Conservation (phyloP, 345 rosid species). For the Salix brachista region DNA sequence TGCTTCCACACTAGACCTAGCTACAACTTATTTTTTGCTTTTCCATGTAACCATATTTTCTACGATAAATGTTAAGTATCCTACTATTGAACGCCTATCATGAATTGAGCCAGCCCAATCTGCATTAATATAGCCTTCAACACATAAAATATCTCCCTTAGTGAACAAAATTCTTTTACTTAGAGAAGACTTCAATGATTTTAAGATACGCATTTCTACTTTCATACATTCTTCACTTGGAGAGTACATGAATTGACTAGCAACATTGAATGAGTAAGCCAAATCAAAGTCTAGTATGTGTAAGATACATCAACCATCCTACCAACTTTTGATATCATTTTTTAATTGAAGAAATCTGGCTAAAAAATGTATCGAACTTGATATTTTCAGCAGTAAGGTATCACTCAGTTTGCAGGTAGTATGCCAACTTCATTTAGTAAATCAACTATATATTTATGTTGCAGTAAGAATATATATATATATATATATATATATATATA, state of each 20-base stretch:
- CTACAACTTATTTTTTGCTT: background rate
- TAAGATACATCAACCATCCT: background rate
- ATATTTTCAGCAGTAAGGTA: no score
- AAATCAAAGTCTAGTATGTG: background rate
- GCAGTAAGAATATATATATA: no score
- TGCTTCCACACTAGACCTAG: no score
- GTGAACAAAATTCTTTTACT: background rate
- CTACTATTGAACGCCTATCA: background rate
- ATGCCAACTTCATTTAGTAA: no score
- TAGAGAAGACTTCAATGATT: background rate
- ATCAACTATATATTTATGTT: no score
- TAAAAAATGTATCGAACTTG: no score
- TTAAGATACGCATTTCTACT: rapidly evolving
- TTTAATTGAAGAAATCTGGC: background rate
- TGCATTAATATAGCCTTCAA: background rate
- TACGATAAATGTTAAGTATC: no score
- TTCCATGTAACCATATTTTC: no score
- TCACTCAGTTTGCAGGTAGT: no score
- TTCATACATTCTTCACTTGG: no score
- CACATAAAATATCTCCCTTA: background rate
- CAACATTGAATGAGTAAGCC: background rate
- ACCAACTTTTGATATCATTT: background rate
- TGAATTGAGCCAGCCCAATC: background rate
- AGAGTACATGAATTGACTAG: background rate
- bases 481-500: no score